Evolutionary conservation across 73 alveolate genomes (phyloP), one percentile per base, ranked within the genome.

Genomic region (Effrenium voratum): DNA sequence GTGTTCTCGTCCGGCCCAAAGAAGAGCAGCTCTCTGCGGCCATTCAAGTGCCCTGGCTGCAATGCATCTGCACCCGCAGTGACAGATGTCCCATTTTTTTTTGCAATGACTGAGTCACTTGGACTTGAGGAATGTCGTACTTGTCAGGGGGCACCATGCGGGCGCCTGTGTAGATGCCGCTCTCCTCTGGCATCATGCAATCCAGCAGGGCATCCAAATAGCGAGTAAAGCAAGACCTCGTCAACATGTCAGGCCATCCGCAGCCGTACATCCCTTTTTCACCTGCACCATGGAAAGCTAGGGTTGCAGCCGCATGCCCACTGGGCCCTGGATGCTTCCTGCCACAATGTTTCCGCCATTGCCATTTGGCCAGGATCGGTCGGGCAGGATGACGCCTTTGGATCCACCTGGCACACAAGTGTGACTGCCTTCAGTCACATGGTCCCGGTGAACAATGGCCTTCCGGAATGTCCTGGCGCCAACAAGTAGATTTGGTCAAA

Each of bases 1-100:
- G 96, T 88, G 49, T 88, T 88, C 77, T 90, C 96, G 52, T 90
- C 96, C 36, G 96, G 96, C 43, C 96, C 96, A 24, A 90, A 90
- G 96, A 90, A 90, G 72, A 90, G 79, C 30, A 90, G 43, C 73
- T 90, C 96, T 70, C 30, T 52, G 43, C 63, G 81, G 8, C 87
- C 96, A 44, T 52, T 73, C 96, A 90, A 34, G 86, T 90, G 96
- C 34, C 96, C 94, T 86, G 83, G 43, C 0, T 28, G 40, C 5
- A 49, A 19, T 72, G 15, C 28, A 10, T 6, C 40, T 8, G 63
- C 63, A 52, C 8, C 63, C 63, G 75, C 75, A 13, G 15, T 19
- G n/a, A n/a, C n/a, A n/a, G n/a, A n/a, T n/a, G n/a, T n/a, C n/a
- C n/a, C n/a, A n/a, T n/a, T n/a, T n/a, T n/a, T n/a, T n/a, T n/a